A percentile compares a stretch with the other conserved stretches of the same genome.
These are phyloP conservation scores for Lachancea mirantina DNA, from an alignment of 805 yeast species.

Conservation along the genomic window DNA sequence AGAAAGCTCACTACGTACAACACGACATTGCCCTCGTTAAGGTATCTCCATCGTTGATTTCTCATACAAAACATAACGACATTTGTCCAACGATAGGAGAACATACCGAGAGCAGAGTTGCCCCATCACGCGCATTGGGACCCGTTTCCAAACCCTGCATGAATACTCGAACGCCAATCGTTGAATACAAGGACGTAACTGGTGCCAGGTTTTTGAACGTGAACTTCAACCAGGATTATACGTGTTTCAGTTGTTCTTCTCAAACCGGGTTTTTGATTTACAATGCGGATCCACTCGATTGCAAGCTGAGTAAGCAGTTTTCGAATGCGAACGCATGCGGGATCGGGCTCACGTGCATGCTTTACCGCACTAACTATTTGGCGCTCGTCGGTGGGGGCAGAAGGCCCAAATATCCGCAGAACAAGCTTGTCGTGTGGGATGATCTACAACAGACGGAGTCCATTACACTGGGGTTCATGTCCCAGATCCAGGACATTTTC, in stretches of 20 bases:
- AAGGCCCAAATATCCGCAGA: constrained; percentile 68
- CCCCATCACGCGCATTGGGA: too few relatives aligned
- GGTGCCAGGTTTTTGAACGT: constrained; percentile 6
- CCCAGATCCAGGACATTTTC: constrained; percentile 66
- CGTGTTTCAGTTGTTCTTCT: constrained; percentile 80
- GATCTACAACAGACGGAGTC: constrained; percentile 74
- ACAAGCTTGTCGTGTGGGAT: constrained; percentile 86
- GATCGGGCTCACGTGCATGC: constrained; percentile 71
- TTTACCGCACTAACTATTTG: constrained; percentile 83
- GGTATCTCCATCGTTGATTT: not conserved
- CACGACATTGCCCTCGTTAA: not conserved
- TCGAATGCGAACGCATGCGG: constrained; percentile 47
- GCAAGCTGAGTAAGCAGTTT: constrained; percentile 20
- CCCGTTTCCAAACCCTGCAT: too few relatives aligned
- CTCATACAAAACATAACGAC: not conserved
- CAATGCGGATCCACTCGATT: constrained; percentile 70
- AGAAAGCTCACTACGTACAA: too few relatives aligned
- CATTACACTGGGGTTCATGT: constrained; percentile 64
- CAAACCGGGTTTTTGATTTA: constrained; percentile 79
- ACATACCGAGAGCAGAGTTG: too few relatives aligned
- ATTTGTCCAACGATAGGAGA: not conserved
- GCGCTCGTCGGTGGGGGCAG: constrained; percentile 89
- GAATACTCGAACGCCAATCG: constrained; percentile 8
- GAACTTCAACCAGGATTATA: constrained; percentile 77
- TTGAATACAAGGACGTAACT: constrained; percentile 1